Evolutionary conservation across 148 eudicot species (phyloP), one percentile per base, ranked within the genome.

Genomic region (Nepenthes gracilis): DNA sequence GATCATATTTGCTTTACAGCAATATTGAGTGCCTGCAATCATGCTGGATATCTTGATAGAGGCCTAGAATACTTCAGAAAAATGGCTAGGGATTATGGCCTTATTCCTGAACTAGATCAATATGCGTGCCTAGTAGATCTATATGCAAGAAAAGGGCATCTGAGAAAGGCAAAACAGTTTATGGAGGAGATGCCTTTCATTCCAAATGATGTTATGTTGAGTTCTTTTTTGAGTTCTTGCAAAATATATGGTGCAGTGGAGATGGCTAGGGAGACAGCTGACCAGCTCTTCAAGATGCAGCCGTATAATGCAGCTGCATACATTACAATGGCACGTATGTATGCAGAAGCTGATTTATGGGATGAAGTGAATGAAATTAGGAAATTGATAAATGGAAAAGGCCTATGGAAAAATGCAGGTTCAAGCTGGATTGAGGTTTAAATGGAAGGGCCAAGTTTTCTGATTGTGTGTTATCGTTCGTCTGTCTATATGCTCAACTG

Each of bases 91-190:
- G 66, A 73, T 40, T 67, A 67, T 47, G 63, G 68, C 55, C 11
- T 79, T 49, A 64, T 64, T 67, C 81, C 84, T 55, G 61, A 64
- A n/a, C 43, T 71, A 7, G 84, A 76, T 64, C 81, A 76, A 11
- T 77, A 80, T 58, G 76, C 81, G 59, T 80, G 84, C 58, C 43
- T 81, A 12, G 62, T 81, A 49, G 80, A 78, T 60, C 60, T 81
- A 47, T 65, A 70, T 70, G 80, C 76, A 33, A 68, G 78, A 63
- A 66, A 64, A 52, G 85, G 85, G 33, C 53, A 72, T 43, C 57
- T 81, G 34, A 62, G 12, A 36, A 54, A 66, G 47, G 82, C 85
- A 34, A 59, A 64, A 59, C 57, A 59, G 56, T 3, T 78, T 9
- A 67, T 81, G 61, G 68, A 75, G 32, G 65, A 78, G 43, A 81